Conservation (phyloP, 2,329 filamentous ascomycete genomes). For the Cercospora citrullina region DNA sequence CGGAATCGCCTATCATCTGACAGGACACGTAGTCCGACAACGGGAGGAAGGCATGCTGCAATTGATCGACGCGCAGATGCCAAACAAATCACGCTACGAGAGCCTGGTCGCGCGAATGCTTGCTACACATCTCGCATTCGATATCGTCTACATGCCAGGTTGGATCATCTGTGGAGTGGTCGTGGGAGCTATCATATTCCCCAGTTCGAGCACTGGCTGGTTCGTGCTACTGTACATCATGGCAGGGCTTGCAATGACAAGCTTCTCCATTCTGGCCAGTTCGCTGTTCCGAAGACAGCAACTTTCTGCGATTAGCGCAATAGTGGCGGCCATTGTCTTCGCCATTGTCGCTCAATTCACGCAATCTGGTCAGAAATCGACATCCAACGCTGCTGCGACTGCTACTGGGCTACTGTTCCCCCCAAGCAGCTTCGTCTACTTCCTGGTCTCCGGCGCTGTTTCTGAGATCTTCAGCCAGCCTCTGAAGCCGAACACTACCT, state of each 20-base stretch:
- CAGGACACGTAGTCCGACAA: slow-evolving; percentile 79
- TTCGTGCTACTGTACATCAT: slow-evolving; percentile 65
- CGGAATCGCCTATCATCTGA: slow-evolving; percentile 80
- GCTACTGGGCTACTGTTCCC: slow-evolving; percentile 75
- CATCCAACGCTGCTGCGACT: slow-evolving; percentile 62
- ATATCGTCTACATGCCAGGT: slow-evolving; percentile 72
- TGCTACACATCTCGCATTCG: slow-evolving; percentile 76
- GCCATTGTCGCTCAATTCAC: slow-evolving; percentile 75
- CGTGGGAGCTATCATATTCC: slow-evolving; percentile 58
- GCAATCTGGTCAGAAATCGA: slow-evolving; percentile 51
- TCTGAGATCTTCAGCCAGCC: slow-evolving; percentile 26
- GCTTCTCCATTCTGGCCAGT: slow-evolving; percentile 76
- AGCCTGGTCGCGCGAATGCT: slow-evolving; percentile 72
- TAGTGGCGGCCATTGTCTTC: slow-evolving; percentile 69
- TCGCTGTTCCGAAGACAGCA: slow-evolving; percentile 83
- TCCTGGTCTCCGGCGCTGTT: slow-evolving; percentile 56
- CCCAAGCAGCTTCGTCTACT: slow-evolving; percentile 82
- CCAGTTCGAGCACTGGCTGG: slow-evolving; percentile 44
- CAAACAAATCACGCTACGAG: slow-evolving; percentile 69
- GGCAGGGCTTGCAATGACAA: slow-evolving; percentile 67
- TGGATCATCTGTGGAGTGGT: slow-evolving; percentile 76
- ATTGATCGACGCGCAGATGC: slow-evolving; percentile 86
- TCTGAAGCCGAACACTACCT: slow-evolving; percentile 3
- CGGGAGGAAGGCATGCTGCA: slow-evolving; percentile 85
- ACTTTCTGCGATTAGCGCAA: slow-evolving; percentile 75